Evolutionary conservation across 768 basidiomycete genomes (phyloP), one percentile per base, ranked within the genome.

Genomic region (Termitomyces sp.): DNA sequence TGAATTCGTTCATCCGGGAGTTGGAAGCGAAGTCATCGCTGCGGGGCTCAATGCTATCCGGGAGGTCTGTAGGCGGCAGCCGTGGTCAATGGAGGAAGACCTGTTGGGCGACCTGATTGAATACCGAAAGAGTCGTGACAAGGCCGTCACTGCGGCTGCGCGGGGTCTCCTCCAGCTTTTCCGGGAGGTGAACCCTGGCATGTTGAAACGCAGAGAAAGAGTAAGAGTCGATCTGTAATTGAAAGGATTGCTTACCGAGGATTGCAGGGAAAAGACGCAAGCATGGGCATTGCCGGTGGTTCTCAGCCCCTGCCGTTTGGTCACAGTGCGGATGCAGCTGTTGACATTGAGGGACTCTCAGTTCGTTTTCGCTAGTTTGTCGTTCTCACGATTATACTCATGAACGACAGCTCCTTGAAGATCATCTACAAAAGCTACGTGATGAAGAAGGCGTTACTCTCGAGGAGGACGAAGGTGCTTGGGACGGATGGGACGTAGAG

Each of bases 1-100:
- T 65, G 96, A 99, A 68, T 99, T 98, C 64, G 90, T 99, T 2
- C 95, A 98, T 70, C 95, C 96, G 0, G 97, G 97, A 49, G 97
- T 98, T 3, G 92, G 92, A 1, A 84, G 88, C 64, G 94, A 98
- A 71, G 94, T 98, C 65, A 90, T 98, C 60, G 87, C 95, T 1
- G 97, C 96, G 0, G 97, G 97, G n/a, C 75, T 99, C 61, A 99
- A 99, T 70, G 83, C 92, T 16, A 93, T 99, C 42, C 81, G 94
- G 31, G 96, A 98, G 70, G 84, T 99, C n/a, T 97, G 94, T 70
- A 73, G 90, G 33, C 73, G 96, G 39, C 97, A 99, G 68, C 93
- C 96, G 4, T 95, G 94, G 92, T 86, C 90, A 54, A 98, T 99
- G 89, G 93, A 96, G 63, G 92, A 93, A 63, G 96, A 98, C 65